Conservation (phyloP, 1,139 yeast species). For the Yamadazyma buinensis region DNA sequence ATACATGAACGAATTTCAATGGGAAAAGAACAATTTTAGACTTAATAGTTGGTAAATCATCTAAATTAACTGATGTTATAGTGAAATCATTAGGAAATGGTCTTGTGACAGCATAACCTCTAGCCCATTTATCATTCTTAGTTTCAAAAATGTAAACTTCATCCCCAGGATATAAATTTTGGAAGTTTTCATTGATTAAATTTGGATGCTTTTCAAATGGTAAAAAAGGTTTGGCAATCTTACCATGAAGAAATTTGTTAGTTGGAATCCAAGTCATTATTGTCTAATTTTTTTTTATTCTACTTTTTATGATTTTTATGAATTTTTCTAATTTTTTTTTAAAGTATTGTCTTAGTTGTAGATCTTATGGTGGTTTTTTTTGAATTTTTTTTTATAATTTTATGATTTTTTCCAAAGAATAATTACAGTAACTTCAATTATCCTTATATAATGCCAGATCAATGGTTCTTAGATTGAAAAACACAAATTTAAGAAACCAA, state of each 20-base stretch:
- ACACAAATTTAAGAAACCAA: no score
- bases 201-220: conserved; percentile 54
- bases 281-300: neutral
- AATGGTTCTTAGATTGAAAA: no score
- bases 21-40: conserved; percentile 60
- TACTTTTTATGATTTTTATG: neutral
- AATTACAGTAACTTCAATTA: neutral
- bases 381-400: conserved; percentile 1
- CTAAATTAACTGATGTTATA: conserved; percentile 56
- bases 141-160: conserved; percentile 75
- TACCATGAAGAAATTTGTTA: conserved; percentile 41
- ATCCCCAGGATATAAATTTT: conserved; percentile 74
- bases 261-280: conserved; percentile 34
- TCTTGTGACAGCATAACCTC: conserved; percentile 65
- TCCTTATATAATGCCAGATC: no score
- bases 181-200: conserved; percentile 37
- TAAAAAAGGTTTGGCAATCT: conserved; percentile 54
- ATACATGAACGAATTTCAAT: conserved; percentile 42
- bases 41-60: conserved; percentile 56
- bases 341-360: no score
- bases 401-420: no score
- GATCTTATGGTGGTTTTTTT: no score
- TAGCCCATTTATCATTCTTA: conserved; percentile 64
- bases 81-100: conserved; percentile 71
- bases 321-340: neutral